phyloP scores from a whole-genome alignment of 768 basidiomycete genomes.

The Termitomyces bulborhizus region DNA sequence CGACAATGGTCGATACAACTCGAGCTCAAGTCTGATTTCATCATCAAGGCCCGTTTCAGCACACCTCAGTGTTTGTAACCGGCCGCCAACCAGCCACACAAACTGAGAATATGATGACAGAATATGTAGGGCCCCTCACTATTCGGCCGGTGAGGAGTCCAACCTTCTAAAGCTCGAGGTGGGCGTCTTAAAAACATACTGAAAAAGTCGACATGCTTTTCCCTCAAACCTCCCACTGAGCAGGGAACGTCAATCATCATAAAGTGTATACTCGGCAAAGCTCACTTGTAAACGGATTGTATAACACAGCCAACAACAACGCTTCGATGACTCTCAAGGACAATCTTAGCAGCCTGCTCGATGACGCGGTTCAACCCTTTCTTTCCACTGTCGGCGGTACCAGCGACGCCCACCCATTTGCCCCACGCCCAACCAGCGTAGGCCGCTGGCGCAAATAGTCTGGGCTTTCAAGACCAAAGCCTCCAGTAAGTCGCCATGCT shows the following conservation, averaged over 20 bases:
- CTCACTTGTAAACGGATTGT: constrained; percentile 21
- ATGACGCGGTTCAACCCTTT: constrained; percentile 25
- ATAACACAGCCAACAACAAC: constrained; percentile 62
- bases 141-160: too few species aligned
- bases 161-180: too few species aligned
- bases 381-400: constrained; percentile 16
- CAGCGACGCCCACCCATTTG: constrained; percentile 26
- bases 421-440: constrained; percentile 66
- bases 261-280: not conserved
- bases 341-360: constrained; percentile 47
- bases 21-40: too few species aligned
- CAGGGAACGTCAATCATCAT: not conserved
- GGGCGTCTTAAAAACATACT: not conserved
- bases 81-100: too few species aligned
- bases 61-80: too few species aligned
- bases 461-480: constrained; percentile 57
- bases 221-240: not conserved
- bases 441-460: constrained; percentile 51
- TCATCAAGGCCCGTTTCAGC: too few species aligned
- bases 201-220: not conserved
- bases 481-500: constrained; percentile 47
- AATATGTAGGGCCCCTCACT: too few species aligned
- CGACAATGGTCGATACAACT: too few species aligned
- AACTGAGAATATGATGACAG: too few species aligned
- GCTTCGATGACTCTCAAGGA: constrained; percentile 51